phyloP scores from a whole-genome alignment of 2,329 filamentous ascomycete species.

The Penicillium sp. region DNA sequence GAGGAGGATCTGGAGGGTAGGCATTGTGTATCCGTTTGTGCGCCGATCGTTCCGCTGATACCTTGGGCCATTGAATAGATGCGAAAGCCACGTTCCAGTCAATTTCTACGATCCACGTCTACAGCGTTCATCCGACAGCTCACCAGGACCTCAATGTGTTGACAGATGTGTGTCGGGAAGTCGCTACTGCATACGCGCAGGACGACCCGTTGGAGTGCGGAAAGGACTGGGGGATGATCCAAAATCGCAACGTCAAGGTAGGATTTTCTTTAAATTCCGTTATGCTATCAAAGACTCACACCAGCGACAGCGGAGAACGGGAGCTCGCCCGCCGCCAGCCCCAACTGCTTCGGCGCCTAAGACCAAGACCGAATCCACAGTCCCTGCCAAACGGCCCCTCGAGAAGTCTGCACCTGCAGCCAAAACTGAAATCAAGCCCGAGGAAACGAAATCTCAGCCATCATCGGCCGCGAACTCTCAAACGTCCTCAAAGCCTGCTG shows the following conservation, averaged over 20 bases:
- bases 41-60: background rate
- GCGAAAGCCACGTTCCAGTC: constrained; percentile 66
- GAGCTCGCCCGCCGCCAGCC: constrained; percentile 40
- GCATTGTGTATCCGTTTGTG: constrained; percentile 7
- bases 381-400: constrained; percentile 41
- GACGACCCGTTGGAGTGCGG: constrained; percentile 61
- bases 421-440: constrained; percentile 25
- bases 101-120: constrained; percentile 80
- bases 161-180: constrained; percentile 65
- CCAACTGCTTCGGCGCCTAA: constrained; percentile 31
- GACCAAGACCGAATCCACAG: constrained; percentile 32
- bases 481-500: constrained; percentile 34
- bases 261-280: background rate
- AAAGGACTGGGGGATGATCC: constrained; percentile 69
- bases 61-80: constrained; percentile 46
- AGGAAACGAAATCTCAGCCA: constrained; percentile 20
- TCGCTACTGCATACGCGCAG: constrained; percentile 54
- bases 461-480: constrained; percentile 26
- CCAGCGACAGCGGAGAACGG: constrained; percentile 46
- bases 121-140: constrained; percentile 72
- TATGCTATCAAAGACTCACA: background rate
- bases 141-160: constrained; percentile 71
- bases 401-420: constrained; percentile 26
- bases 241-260: constrained; percentile 66
- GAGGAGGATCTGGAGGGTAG: constrained; percentile 71